Percentiles rank a stretch among this genome's conserved stretches.
These are phyloP conservation scores for Mycena vitilis DNA, from an alignment of 768 basidiomycete genomes.

Conservation along the genomic window DNA sequence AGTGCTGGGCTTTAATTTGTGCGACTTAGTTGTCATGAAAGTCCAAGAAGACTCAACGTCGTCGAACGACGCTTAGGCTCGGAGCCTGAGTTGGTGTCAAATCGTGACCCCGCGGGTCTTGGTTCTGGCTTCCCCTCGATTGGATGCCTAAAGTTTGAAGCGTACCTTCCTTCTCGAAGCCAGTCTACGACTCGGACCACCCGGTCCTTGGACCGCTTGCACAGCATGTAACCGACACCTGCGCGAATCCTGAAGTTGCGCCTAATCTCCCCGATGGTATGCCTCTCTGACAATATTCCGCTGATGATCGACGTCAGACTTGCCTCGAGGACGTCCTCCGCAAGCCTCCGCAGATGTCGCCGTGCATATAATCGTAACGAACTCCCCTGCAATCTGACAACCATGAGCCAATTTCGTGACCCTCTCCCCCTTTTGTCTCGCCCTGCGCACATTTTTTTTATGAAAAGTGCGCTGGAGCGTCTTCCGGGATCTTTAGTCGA, in stretches of 20 bases:
- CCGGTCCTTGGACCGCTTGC: constrained; percentile 16
- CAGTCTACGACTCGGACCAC: constrained; percentile 11
- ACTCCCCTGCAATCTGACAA: neutral
- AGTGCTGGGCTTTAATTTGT: too few species aligned
- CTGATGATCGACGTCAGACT: constrained; percentile 30
- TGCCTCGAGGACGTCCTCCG: constrained; percentile 1
- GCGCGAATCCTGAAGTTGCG: constrained; percentile 9
- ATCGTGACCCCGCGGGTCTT: constrained; percentile 4
- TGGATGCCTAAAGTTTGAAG: constrained; percentile 25
- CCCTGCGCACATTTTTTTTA: constrained; percentile 72
- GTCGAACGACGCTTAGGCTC: too few species aligned
- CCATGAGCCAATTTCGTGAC: constrained; percentile 16
- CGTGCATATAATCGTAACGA: neutral
- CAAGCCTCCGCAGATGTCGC: neutral
- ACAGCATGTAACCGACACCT: constrained; percentile 11
- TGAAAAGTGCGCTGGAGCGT: constrained; percentile 74
- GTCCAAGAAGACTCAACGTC: too few species aligned
- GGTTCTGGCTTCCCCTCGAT: constrained; percentile 10
- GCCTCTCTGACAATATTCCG: constrained; percentile 14
- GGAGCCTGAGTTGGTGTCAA: too few species aligned
- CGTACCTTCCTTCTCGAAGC: constrained; percentile 17
- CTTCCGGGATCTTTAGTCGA: constrained; percentile 78
- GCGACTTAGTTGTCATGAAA: too few species aligned
- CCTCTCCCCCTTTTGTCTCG: constrained; percentile 48
- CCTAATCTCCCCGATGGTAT: constrained; percentile 19